These are phyloP conservation scores for Cordyceps farinosa DNA, from an alignment of 2,329 filamentous ascomycete species.

Conservation along the genomic window DNA sequence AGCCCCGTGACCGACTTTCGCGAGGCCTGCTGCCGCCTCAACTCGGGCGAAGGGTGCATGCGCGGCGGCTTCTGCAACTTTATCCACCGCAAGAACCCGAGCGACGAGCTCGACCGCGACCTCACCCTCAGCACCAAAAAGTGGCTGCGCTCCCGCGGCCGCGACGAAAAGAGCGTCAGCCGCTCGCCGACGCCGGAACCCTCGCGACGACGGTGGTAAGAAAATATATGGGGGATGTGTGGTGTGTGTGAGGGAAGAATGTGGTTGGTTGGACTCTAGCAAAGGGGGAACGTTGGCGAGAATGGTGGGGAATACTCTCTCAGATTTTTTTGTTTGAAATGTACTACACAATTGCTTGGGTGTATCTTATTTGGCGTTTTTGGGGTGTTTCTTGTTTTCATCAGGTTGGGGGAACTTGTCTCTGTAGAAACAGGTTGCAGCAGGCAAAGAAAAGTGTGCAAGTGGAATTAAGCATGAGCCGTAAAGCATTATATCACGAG, in stretches of 20 bases:
- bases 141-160: conserved; percentile 82
- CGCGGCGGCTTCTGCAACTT: conserved; percentile 98
- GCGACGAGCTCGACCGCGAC: conserved; percentile 82
- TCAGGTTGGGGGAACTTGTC: neutral
- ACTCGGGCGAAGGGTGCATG: conserved; percentile 92
- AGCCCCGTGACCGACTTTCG: conserved; percentile 96
- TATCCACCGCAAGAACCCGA: conserved; percentile 95
- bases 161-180: conserved; percentile 76
- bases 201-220: conserved; percentile 64
- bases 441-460: neutral
- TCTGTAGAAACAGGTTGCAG: neutral
- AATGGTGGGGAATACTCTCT: too few relatives aligned
- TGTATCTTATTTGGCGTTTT: neutral
- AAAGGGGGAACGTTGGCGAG: too few relatives aligned
- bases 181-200: conserved; percentile 86
- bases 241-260: neutral
- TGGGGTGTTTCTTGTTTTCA: neutral
- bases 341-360: neutral
- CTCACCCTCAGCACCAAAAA: conserved; percentile 89
- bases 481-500: neutral
- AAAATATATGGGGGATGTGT: neutral
- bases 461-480: neutral
- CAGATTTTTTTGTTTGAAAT: neutral
- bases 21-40: conserved; percentile 93
- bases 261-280: too few relatives aligned